These are phyloP conservation scores for Pneumocystis murina DNA, from an alignment of 1,139 yeast genomes.

Conservation along the genomic window DNA sequence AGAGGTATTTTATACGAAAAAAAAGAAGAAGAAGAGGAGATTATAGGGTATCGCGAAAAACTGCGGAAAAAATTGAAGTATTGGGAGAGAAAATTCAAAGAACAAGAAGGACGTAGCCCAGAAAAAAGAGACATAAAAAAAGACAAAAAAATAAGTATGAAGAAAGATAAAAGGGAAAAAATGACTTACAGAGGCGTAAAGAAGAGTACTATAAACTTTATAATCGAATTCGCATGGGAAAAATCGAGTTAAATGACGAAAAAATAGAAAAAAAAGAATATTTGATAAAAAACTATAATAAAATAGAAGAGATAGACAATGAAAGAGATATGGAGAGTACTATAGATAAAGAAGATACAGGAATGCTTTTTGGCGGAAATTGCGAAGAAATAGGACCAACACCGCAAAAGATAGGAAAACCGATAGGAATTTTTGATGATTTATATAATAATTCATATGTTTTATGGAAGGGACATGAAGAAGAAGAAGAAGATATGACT, in stretches of 20 bases:
- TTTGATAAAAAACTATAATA: not conserved
- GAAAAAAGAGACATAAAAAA: conserved; percentile 39
- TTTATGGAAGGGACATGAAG: conserved; percentile 18
- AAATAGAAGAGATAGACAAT: not conserved
- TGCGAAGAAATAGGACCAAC: conserved; percentile 12
- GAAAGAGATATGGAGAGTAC: not conserved
- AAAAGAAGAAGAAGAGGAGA: not conserved
- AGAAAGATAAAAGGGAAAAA: not conserved
- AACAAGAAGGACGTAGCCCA: conserved; percentile 36
- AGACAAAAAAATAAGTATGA: conserved; percentile 28
- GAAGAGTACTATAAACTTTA: conserved; percentile 2
- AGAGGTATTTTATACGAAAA: not conserved
- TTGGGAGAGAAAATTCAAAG: conserved; percentile 45
- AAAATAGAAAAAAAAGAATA: conserved; percentile 3
- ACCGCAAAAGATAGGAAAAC: not conserved
- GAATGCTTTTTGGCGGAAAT: conserved; percentile 9
- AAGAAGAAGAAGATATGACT: conserved; percentile 1
- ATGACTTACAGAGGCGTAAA: not conserved
- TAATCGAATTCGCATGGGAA: conserved; percentile 13
- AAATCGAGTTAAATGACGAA: conserved; percentile 30
- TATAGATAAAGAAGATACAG: not conserved
- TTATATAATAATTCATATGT: conserved; percentile 24
- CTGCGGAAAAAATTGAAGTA: conserved; percentile 37
- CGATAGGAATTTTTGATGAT: not conserved
- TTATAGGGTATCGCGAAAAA: conserved; percentile 10